phyloP scores from a whole-genome alignment of 2,329 filamentous ascomycete species.

The Thelonectria discophora region DNA sequence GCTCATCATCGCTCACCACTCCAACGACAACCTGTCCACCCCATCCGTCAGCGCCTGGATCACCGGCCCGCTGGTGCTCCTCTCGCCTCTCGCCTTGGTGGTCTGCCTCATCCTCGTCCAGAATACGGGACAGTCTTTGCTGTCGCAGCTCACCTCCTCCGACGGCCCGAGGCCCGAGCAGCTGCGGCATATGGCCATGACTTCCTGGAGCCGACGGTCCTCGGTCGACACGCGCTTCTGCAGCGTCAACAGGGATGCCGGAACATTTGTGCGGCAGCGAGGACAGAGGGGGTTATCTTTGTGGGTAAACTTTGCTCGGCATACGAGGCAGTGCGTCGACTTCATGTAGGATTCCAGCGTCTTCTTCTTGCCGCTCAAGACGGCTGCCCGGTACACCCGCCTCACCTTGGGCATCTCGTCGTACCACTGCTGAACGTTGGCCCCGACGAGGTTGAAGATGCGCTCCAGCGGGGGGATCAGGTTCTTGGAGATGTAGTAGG shows the following conservation, averaged over 20 bases:
- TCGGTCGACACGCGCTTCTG: conserved; percentile 67
- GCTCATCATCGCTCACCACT: conserved; percentile 44
- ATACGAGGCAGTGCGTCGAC: conserved; percentile 80
- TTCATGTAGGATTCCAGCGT: conserved; percentile 97
- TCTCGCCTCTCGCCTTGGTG: conserved; percentile 56
- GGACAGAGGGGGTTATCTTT: conserved; percentile 61
- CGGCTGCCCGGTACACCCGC: conserved; percentile 61
- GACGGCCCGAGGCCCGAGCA: conserved; percentile 78
- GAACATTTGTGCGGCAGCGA: conserved; percentile 62
- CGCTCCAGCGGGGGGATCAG: conserved; percentile 93
- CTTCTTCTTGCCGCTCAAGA: conserved; percentile 59
- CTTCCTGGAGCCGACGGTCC: conserved; percentile 70
- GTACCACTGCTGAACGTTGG: conserved; percentile 90
- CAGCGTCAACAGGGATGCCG: conserved; percentile 71
- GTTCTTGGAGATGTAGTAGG: conserved; percentile 98
- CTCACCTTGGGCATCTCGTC: conserved; percentile 96
- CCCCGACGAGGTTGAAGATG: conserved; percentile 95
- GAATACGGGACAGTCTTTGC: conserved; percentile 91
- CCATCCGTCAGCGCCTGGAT: conserved; percentile 45
- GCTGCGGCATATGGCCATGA: conserved; percentile 78
- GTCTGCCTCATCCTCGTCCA: conserved; percentile 77
- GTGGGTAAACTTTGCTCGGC: conserved; percentile 51
- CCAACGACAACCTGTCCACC: conserved; percentile 41
- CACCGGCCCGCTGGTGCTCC: conserved; percentile 43
- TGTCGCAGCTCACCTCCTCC: conserved; percentile 87